Percentiles rank a stretch among this genome's conserved stretches.
Evolutionary conservation across 2,329 filamentous ascomycete genomes (phyloP).

Genomic region (Hypoxylon sp.): DNA sequence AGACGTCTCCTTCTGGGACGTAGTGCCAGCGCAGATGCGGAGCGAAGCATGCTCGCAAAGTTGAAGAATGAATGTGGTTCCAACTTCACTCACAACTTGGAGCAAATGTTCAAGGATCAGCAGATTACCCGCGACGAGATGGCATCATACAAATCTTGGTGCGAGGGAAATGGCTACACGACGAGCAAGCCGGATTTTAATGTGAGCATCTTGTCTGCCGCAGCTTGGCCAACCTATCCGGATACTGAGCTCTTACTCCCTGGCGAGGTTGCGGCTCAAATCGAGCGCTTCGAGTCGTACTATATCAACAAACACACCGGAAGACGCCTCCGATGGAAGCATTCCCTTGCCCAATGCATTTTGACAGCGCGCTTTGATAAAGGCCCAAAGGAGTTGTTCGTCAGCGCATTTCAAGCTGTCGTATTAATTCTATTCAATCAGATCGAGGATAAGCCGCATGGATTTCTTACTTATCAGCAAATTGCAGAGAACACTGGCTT

Average conservation of each 20-base stretch:
- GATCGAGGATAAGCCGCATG: constrained; percentile 62
- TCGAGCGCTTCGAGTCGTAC: constrained; percentile 84
- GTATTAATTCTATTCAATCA: constrained; percentile 92
- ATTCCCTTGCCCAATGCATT: constrained; percentile 90
- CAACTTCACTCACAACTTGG: constrained; percentile 94
- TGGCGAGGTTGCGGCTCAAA: constrained; percentile 77
- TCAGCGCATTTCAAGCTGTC: constrained; percentile 92
- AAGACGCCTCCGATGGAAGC: constrained; percentile 89
- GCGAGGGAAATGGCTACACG: constrained; percentile 60
- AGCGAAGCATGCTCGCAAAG: constrained; percentile 93
- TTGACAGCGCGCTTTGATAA: constrained; percentile 84
- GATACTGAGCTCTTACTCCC: constrained; percentile 81
- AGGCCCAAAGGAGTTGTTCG: constrained; percentile 86
- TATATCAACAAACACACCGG: constrained; percentile 93
- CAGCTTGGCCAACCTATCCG: constrained; percentile 93
- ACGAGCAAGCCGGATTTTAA: constrained; percentile 76
- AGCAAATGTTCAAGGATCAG: constrained; percentile 99
- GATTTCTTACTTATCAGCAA: constrained; percentile 78
- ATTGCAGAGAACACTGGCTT: constrained; percentile 82
- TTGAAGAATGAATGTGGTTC: constrained; percentile 94
- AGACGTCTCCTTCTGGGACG: constrained; percentile 89
- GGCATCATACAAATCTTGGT: constrained; percentile 82
- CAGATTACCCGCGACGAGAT: constrained; percentile 94
- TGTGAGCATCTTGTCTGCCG: constrained; percentile 90
- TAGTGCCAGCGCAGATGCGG: constrained; percentile 93